Evolutionary conservation across 129 eudicot genomes (phyloP), one percentile per base, ranked within the genome.

Genomic region (Ambrosia trifida): DNA sequence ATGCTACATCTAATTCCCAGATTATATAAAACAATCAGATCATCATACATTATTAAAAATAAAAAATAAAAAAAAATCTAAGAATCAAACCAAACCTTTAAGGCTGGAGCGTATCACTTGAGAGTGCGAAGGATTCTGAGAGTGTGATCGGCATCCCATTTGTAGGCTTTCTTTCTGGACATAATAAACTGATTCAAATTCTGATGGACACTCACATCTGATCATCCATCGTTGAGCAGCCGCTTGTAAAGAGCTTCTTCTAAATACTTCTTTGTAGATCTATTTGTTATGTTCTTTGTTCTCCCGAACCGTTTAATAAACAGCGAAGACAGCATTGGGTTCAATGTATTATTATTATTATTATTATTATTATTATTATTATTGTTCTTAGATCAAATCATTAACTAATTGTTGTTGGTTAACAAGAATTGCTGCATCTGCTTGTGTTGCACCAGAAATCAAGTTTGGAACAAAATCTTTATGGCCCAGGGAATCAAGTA

Each of bases 381-480:
- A n/a, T n/a, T n/a, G n/a, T n/a, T n/a, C n/a, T 24, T 24, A 24
- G 28, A 24, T 24, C 28, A 24, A 24, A 24, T 24, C 28, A 24
- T 24, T 24, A 24, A 24, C 28, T 24, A 24, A 24, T 24, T 24
- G 38, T 43, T 38, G 11, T 10, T 58, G 54, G 54, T 69, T 77
- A 35, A 95, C 97, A 38, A 95, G 85, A 81, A 95, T 72, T 45
- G 99, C 97, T 46, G 99, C 96, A 84, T 95, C 99, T 64, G 99
- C 97, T 88, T 95, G 99, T 50, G 97, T 90, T 70, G 99, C 99
- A 32, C 99, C 99, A 3, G 96, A 90, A 33, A 95, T 95, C 97
- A 95, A 84, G 82, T 95, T 95, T 60, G 99, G 99, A 53, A 95
- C 96, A 77, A 90, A 95, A 79, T 95, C 99, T 80, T 85, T 87